Evolutionary conservation across 306 rosid genomes (phyloP).

Genomic region (Alnus glutinosa): DNA sequence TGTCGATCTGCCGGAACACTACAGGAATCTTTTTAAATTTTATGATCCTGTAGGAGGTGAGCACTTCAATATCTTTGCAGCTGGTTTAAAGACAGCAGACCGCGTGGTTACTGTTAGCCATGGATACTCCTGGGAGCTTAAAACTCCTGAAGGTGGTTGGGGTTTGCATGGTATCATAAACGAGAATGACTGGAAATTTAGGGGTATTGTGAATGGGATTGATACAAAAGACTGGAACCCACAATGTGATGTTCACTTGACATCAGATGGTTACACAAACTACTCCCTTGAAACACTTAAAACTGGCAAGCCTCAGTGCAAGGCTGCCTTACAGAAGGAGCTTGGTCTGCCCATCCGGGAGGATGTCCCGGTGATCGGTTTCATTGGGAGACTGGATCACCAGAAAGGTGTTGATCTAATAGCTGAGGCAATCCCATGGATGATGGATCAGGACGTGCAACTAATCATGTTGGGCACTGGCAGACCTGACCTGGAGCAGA

Average conservation of each 20-base stretch:
- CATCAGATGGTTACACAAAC: conserved; percentile 82
- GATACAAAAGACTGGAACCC: conserved; percentile 90
- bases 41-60: conserved; percentile 92
- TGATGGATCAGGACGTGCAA: conserved; percentile 82
- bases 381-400: conserved; percentile 84
- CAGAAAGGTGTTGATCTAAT: conserved; percentile 95
- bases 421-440: conserved; percentile 88
- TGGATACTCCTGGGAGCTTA: conserved; percentile 91
- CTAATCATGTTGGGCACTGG: conserved; percentile 90
- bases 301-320: conserved; percentile 78
- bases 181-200: conserved; percentile 84
- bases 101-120: conserved; percentile 94
- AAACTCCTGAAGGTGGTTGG: conserved; percentile 91
- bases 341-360: conserved; percentile 75
- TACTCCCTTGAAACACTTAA: conserved; percentile 70
- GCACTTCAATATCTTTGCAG: conserved; percentile 93
- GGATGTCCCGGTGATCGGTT: conserved; percentile 68
- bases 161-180: conserved; percentile 80
- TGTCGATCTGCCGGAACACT: conserved; percentile 69
- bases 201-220: conserved; percentile 92
- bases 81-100: conserved; percentile 85
- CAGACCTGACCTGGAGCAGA: conserved; percentile 73
- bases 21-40: conserved; percentile 66
- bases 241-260: conserved; percentile 58
- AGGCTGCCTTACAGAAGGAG: conserved; percentile 87